A percentile compares a stretch with the other conserved stretches of the same genome.
Evolutionary conservation across 768 basidiomycete species (phyloP).

Genomic region (Kwoniella newhampshirensis): DNA sequence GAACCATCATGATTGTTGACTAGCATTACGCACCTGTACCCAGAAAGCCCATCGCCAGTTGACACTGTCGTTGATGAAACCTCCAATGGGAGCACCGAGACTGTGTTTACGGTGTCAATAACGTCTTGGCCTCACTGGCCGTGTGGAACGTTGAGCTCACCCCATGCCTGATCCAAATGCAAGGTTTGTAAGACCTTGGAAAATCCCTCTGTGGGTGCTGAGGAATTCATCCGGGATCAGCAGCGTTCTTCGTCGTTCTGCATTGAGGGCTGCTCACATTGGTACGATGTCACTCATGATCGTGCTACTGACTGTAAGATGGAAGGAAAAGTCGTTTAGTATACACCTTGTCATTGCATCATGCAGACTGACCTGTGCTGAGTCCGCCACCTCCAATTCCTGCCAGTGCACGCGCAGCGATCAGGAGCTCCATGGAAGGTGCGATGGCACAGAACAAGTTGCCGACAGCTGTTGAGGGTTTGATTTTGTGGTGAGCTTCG

Average conservation of each 20-base stretch:
- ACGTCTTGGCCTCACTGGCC: not conserved
- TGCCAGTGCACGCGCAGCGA: conserved; percentile 36
- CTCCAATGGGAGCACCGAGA: conserved; percentile 53
- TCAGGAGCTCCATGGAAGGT: conserved; percentile 36
- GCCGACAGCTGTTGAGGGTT: conserved; percentile 28
- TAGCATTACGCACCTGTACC: conserved; percentile 37
- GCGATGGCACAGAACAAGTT: conserved; percentile 40
- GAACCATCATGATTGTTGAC: not conserved
- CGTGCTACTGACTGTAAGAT: conserved; percentile 55
- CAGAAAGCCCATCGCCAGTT: conserved; percentile 65
- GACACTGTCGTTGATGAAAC: conserved; percentile 68
- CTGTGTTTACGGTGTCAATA: conserved; percentile 26
- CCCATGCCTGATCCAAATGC: conserved; percentile 64
- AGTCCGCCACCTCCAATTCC: conserved; percentile 48
- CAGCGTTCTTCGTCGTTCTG: no score
- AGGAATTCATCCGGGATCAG: not conserved
- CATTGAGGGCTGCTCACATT: conserved; percentile 68
- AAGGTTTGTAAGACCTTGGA: conserved; percentile 64
- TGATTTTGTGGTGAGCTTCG: no score
- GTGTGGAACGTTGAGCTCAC: not conserved
- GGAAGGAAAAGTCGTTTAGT: no score
- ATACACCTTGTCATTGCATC: not conserved
- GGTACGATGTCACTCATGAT: conserved; percentile 78
- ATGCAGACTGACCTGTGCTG: conserved; percentile 10
- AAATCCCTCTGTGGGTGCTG: conserved; percentile 63